Evolutionary conservation across 2,329 filamentous ascomycete genomes (phyloP).

Genomic region (Monilinia fructigena): DNA sequence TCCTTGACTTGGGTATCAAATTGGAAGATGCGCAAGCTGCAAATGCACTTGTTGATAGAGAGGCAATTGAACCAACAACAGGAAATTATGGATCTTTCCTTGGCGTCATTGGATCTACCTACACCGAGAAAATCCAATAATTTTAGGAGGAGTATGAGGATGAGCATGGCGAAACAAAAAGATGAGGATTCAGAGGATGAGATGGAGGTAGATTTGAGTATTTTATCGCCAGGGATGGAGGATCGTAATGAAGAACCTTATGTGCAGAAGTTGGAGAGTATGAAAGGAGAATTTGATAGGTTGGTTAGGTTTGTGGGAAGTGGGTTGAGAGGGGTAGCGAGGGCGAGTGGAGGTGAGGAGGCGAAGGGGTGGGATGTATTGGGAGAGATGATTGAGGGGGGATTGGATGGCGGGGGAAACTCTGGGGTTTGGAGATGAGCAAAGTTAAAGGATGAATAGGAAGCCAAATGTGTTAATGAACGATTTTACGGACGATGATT

Average conservation of each 20-base stretch:
- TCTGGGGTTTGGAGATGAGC: too few species aligned
- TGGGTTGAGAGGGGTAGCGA: constrained; percentile 71
- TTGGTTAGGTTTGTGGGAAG: constrained; percentile 68
- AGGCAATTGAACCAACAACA: constrained; percentile 31
- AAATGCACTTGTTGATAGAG: constrained; percentile 34
- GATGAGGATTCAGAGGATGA: constrained; percentile 31
- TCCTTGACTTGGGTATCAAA: constrained; percentile 72
- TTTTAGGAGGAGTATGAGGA: constrained; percentile 35
- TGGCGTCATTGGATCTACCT: constrained; percentile 38
- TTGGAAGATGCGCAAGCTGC: constrained; percentile 60
- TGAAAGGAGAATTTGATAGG: constrained; percentile 62
- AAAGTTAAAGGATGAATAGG: too few species aligned
- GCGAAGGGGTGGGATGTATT: constrained; percentile 71
- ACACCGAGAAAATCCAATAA: constrained; percentile 37
- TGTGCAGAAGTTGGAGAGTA: constrained; percentile 51
- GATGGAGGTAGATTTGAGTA: constrained; percentile 42
- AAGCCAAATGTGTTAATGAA: too few species aligned
- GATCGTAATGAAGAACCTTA: constrained; percentile 45
- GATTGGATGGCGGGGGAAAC: constrained; percentile 30
- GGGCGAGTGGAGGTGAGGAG: constrained; percentile 61
- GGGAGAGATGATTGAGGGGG: constrained; percentile 72
- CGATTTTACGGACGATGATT: too few species aligned
- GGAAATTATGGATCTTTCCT: constrained; percentile 37
- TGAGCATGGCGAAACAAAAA: constrained; percentile 28
- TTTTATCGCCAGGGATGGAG: constrained; percentile 40